phyloP scores from a whole-genome alignment of 306 rosid genomes.

The Cercis canadensis region DNA sequence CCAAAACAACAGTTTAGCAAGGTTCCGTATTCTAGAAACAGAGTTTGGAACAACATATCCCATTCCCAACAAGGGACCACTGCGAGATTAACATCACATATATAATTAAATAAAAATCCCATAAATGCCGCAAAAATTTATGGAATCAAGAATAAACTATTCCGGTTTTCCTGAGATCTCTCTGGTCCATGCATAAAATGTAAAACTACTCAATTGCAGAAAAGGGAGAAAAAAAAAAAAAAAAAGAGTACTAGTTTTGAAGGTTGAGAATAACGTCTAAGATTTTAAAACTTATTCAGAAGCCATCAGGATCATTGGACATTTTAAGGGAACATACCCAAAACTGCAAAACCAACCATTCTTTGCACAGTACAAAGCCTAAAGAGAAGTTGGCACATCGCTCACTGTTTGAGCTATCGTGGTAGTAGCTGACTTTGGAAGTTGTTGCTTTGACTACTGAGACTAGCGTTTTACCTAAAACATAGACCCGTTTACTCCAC shows the following conservation, averaged over 20 bases:
- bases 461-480: constrained; percentile 24
- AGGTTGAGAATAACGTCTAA: background rate
- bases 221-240: background rate
- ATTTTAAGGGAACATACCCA: background rate
- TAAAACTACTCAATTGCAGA: too few species aligned
- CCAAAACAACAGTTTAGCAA: background rate
- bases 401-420: too few species aligned
- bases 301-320: background rate
- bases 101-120: constrained; percentile 36
- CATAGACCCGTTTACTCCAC: background rate
- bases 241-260: background rate
- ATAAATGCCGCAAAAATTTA: constrained; percentile 47
- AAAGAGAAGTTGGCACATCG: background rate
- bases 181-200: too few species aligned
- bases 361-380: background rate
- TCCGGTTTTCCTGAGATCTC: background rate
- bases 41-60: constrained; percentile 31
- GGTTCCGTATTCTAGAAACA: constrained; percentile 36
- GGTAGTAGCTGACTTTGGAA: constrained; percentile 7
- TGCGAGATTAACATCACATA: constrained; percentile 18
- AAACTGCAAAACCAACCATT: background rate
- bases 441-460: constrained; percentile 42
- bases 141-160: constrained; percentile 26
- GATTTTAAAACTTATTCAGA: background rate
- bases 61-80: constrained; percentile 31